These are phyloP conservation scores for Nicotiana attenuata DNA, from an alignment of 257 asterid genomes.

Conservation along the genomic window DNA sequence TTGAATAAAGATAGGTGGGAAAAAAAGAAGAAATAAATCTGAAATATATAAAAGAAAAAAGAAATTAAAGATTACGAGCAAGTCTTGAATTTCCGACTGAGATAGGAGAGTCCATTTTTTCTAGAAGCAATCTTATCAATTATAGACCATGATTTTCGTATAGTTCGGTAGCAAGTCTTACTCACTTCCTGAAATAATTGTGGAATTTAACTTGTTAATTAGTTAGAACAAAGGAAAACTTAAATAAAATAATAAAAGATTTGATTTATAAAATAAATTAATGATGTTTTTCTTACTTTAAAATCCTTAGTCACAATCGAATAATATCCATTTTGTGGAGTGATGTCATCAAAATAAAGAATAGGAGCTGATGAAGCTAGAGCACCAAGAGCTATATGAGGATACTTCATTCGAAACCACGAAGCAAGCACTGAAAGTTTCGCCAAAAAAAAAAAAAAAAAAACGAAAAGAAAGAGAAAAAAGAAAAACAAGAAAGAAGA, in stretches of 20 bases:
- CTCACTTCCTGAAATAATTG: conserved; percentile 45
- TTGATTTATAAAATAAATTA: background rate
- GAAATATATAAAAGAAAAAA: no score
- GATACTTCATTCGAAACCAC: conserved; percentile 83
- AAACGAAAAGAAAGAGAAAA: no score
- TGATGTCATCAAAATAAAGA: conserved; percentile 63
- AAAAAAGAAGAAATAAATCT: background rate
- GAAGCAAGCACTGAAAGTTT: conserved; percentile 57
- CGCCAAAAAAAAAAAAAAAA: background rate
- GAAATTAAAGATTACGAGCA: conserved; percentile 29
- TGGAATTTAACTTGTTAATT: background rate
- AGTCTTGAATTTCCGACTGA: conserved; percentile 43
- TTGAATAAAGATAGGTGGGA: background rate
- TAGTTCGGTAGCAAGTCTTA: conserved; percentile 40
- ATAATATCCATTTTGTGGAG: conserved; percentile 57
- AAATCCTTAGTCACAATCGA: conserved; percentile 47
- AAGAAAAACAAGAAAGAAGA: background rate
- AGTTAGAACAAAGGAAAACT: background rate
- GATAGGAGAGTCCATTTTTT: conserved; percentile 45
- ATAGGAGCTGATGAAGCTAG: conserved; percentile 80
- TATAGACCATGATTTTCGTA: conserved; percentile 57
- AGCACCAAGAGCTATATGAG: conserved; percentile 75
- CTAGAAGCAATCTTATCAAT: conserved; percentile 55
- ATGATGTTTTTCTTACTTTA: conserved; percentile 30
- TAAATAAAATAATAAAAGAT: background rate